These are phyloP conservation scores for Chlamydomonas reinhardtii DNA, from an alignment of 163 green algal species.

Conservation along the genomic window DNA sequence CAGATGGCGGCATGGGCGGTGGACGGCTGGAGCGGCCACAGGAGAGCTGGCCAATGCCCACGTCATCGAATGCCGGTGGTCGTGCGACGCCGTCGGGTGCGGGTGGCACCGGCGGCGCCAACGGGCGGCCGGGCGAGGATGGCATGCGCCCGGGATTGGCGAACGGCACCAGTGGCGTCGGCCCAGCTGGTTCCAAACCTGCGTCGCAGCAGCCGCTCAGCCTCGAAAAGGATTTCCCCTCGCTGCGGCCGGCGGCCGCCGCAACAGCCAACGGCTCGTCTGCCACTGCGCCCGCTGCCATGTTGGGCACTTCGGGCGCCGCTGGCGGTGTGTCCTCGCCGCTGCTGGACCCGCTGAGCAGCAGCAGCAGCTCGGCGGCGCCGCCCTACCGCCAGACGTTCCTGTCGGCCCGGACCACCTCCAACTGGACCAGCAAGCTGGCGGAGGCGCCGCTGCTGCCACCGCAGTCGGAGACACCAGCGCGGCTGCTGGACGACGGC, in stretches of 20 bases:
- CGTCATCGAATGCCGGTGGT: no score
- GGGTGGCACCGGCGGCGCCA: no score
- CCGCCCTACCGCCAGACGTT: constrained; percentile 58
- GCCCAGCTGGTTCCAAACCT: no score
- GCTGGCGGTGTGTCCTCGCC: constrained; percentile 15
- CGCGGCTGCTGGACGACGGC: no score
- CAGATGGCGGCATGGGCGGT: not conserved
- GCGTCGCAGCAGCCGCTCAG: no score
- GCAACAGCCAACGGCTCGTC: not conserved
- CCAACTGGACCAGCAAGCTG: constrained; percentile 56
- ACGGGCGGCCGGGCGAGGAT: no score
- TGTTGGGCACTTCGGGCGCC: not conserved
- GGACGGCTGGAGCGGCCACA: not conserved
- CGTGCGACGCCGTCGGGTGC: no score
- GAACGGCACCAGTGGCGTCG: no score
- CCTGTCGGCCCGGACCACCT: constrained; percentile 36
- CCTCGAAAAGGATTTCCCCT: constrained; percentile 41
- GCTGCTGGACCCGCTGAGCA: constrained; percentile 19
- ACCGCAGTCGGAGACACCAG: not conserved
- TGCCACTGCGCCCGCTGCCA: not conserved
- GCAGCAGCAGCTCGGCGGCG: not conserved
- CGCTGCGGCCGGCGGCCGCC: not conserved
- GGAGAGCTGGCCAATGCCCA: constrained; percentile 2
- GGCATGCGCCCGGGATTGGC: no score
- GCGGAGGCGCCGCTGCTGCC: constrained; percentile 42